These are phyloP conservation scores for Solanum clarkiae DNA, from an alignment of 257 asterid species.

Conservation along the genomic window DNA sequence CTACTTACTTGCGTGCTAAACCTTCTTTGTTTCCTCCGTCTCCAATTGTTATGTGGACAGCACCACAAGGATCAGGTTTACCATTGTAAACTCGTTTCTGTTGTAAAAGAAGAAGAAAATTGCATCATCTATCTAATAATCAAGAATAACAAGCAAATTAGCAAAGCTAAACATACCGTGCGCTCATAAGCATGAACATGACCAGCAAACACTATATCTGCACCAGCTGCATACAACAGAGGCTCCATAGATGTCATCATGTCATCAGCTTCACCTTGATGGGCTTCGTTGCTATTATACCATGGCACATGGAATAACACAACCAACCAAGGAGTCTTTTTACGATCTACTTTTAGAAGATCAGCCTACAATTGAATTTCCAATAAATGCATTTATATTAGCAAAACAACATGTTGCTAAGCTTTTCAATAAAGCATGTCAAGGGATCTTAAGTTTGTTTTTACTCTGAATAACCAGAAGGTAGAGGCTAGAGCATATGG, in stretches of 20 bases:
- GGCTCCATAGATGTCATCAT: constrained; percentile 87
- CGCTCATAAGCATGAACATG: constrained; percentile 99
- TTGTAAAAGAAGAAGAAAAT: constrained; percentile 4
- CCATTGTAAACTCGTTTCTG: constrained; percentile 61
- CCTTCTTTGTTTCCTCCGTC: constrained; percentile 98
- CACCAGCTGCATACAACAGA: constrained; percentile 61
- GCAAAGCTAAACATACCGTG: constrained; percentile 31
- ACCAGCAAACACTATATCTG: constrained; percentile 60
- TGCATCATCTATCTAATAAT: neutral
- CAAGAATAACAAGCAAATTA: neutral
- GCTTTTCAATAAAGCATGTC: neutral
- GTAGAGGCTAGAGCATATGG: neutral
- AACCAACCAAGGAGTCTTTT: constrained; percentile 69
- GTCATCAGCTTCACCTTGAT: constrained; percentile 76
- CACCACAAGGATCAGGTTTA: constrained; percentile 57
- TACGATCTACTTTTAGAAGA: constrained; percentile 58
- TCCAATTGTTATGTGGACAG: constrained; percentile 83
- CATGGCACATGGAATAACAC: constrained; percentile 87
- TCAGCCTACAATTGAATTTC: constrained; percentile 44
- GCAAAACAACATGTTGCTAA: neutral
- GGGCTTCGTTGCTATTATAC: constrained; percentile 84
- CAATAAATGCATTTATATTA: neutral
- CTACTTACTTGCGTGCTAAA: constrained; percentile 56
- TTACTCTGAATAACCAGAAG: neutral
- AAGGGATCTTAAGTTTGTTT: neutral